Evolutionary conservation across 257 asterid genomes (phyloP), one percentile per base, ranked within the genome.

Genomic region (Perilla frutescens): DNA sequence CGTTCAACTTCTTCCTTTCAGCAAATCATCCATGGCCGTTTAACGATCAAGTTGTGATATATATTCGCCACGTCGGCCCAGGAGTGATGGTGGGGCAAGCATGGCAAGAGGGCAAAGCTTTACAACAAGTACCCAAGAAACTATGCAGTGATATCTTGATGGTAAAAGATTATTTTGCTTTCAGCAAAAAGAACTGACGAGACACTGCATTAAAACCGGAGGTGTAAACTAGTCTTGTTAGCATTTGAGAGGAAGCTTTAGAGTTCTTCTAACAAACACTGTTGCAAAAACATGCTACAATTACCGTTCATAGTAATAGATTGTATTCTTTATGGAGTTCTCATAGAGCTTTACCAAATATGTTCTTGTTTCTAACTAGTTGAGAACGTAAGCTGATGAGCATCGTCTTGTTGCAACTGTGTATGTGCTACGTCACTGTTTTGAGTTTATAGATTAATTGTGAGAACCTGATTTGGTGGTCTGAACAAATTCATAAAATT

Each of bases 1-100:
- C 41, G 11, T 9, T 59, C 3, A 43, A 31, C 29, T 72, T 51
- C 66, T 53, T 70, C 43, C 64, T 70, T 84, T 66, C 91, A 89
- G 97, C 76, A 40, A 85, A 74, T 37, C 97, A 89, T 81, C 89
- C 96, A 49, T 90, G 93, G 97, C 97, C 96, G 9, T 87, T 91
- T 76, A 72, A 83, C 11, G 96, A 91, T 79, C 86, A 91, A 72
- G 87, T 89, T 31, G 92, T 89, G 34, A 84, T 91, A 53, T 91
- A 91, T 61, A 13, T 88, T 58, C 91, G 97, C 39, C 96, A 85
- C 37, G 76, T 84, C 62, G 96, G 96, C 14, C 97, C 97, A 2
- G 97, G 97, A 37, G 93, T 90, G 49, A 40, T 88, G 84, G 93
- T 91, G 49, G 96, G 96, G 20, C 96, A 91, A 72, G 96, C 96